Evolutionary conservation across 495 filamentous ascomycete genomes (phyloP).

Genomic region (Neurospora sp.): DNA sequence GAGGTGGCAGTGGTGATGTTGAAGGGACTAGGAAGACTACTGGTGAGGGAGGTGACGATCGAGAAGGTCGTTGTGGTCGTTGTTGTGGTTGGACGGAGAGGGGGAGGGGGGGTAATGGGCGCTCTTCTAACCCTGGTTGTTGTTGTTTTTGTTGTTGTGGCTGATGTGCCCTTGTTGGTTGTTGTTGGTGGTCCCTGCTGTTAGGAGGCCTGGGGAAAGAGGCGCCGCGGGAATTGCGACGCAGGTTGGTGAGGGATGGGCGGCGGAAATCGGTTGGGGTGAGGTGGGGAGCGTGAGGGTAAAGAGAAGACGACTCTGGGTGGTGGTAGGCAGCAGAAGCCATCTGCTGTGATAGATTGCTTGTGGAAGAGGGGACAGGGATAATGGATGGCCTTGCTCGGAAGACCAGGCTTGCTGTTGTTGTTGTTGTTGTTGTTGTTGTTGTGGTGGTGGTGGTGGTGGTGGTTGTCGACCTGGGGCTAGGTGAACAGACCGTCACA

Average conservation of each 20-base stretch:
- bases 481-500: not conserved
- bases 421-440: not conserved
- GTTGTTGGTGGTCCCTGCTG: not conserved
- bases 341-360: not conserved
- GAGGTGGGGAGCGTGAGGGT: not conserved
- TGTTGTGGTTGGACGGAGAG: not conserved
- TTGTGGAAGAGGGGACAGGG: not conserved
- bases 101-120: constrained; percentile 1
- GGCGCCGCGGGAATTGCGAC: constrained; percentile 10
- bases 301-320: not conserved
- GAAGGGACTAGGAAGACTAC: not conserved
- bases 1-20: not conserved
- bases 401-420: not conserved
- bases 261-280: not conserved
- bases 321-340: not conserved
- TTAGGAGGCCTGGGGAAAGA: constrained; percentile 7
- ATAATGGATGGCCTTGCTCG: not conserved
- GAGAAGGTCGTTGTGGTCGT: not conserved
- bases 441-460: no score
- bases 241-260: constrained; percentile 9
- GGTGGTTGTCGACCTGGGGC: not conserved
- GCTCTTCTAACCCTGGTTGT: not conserved
- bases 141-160: not conserved
- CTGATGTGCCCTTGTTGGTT: not conserved
- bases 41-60: not conserved